phyloP scores from a whole-genome alignment of 2,329 filamentous ascomycete genomes.

The Trichoderma afroharzianum region DNA sequence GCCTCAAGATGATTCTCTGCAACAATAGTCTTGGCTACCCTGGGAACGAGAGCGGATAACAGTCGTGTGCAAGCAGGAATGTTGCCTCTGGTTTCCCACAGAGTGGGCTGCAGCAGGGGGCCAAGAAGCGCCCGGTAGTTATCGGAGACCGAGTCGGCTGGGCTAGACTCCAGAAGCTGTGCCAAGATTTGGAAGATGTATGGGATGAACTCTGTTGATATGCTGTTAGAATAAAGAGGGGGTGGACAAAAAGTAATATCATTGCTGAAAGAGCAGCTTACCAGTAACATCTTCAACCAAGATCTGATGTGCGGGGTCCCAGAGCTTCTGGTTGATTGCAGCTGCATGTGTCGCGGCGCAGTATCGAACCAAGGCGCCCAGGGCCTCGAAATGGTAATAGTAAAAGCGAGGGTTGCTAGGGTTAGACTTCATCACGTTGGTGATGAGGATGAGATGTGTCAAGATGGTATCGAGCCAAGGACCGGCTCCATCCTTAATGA shows the following conservation, averaged over 20 bases:
- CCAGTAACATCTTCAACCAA: constrained; percentile 78
- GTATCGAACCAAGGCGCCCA: constrained; percentile 79
- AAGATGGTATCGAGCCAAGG: constrained; percentile 75
- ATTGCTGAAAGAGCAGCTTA: constrained; percentile 34
- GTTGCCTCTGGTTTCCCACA: constrained; percentile 93
- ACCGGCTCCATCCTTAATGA: constrained; percentile 78
- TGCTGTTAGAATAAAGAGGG: neutral
- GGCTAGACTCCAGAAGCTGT: constrained; percentile 82
- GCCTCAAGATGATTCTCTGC: constrained; percentile 79
- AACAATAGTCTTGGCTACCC: constrained; percentile 68
- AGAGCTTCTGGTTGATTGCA: constrained; percentile 76
- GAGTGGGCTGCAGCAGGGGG: constrained; percentile 72
- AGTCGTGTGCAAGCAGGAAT: constrained; percentile 86
- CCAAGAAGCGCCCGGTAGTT: constrained; percentile 77
- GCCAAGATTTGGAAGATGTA: constrained; percentile 96
- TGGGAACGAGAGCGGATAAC: constrained; percentile 77
- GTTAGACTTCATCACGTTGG: constrained; percentile 86
- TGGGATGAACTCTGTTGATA: constrained; percentile 79
- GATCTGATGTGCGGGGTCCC: constrained; percentile 76
- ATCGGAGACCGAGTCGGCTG: constrained; percentile 69
- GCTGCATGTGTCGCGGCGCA: constrained; percentile 62
- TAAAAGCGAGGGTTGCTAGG: constrained; percentile 97
- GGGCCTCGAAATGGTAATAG: constrained; percentile 95
- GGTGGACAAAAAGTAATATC: neutral
- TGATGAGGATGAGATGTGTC: constrained; percentile 81